These are phyloP conservation scores for Populus simonii DNA, from an alignment of 345 rosid species.

Conservation along the genomic window DNA sequence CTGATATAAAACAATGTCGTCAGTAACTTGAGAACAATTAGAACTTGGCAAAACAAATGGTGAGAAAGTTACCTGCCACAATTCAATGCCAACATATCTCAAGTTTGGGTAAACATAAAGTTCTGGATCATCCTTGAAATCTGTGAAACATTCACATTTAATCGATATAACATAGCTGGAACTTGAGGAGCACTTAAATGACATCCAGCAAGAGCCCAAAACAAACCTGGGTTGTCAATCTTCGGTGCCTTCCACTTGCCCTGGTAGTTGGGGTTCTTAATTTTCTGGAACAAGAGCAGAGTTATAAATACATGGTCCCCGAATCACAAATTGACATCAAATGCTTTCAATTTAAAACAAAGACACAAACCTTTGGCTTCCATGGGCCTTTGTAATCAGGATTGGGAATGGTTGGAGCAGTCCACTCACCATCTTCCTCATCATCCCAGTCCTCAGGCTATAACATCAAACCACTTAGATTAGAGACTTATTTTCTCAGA, in stretches of 20 bases:
- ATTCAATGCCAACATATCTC: conserved; percentile 91
- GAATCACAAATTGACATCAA: background rate
- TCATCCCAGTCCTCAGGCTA: conserved; percentile 99
- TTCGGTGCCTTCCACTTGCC: conserved; percentile 96
- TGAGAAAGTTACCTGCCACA: conserved; percentile 81
- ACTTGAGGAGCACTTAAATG: background rate
- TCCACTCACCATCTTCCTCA: conserved; percentile 99
- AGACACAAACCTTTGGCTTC: conserved; percentile 72
- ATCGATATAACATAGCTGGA: background rate
- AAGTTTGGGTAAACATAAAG: conserved; percentile 79
- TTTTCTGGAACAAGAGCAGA: conserved; percentile 52
- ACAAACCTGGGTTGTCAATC: conserved; percentile 96
- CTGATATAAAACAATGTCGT: conserved; percentile 25
- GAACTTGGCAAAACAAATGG: background rate
- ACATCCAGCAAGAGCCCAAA: background rate
- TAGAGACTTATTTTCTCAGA: background rate
- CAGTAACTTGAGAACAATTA: background rate
- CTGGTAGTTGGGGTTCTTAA: conserved; percentile 90
- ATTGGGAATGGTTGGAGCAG: conserved; percentile 89
- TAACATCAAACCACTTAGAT: conserved; percentile 6
- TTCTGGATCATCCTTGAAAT: conserved; percentile 93
- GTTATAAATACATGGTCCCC: conserved; percentile 1
- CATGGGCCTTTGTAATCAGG: conserved; percentile 98
- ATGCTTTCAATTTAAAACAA: background rate
- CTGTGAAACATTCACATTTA: conserved; percentile 33